Evolutionary conservation across 2,329 filamentous ascomycete genomes (phyloP).

Genomic region (Beauveria asiatica): DNA sequence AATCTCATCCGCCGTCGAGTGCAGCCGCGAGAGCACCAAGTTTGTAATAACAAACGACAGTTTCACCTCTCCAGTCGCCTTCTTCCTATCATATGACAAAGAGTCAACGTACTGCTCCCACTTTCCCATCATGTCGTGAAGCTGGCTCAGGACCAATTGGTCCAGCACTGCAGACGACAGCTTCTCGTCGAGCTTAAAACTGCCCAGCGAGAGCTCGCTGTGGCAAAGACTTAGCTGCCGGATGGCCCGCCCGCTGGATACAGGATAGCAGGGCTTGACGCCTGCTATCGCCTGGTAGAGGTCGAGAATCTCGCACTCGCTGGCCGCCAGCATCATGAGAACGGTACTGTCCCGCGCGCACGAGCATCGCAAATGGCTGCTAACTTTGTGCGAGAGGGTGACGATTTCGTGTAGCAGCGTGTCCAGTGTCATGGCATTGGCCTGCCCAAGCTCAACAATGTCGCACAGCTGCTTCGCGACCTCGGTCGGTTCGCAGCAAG

Average conservation of each 20-base stretch:
- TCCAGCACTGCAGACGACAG: not conserved
- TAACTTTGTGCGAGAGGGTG: not conserved
- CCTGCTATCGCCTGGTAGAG: not conserved
- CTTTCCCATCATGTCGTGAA: not conserved
- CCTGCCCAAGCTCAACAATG: not conserved
- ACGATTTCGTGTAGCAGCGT: not conserved
- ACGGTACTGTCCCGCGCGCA: not conserved
- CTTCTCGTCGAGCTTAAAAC: not conserved
- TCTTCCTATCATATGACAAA: not conserved
- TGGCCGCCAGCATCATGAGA: not conserved
- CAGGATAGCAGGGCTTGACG: not conserved
- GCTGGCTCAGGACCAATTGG: not conserved
- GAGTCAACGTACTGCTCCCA: not conserved
- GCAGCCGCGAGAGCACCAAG: not conserved
- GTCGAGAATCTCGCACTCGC: not conserved
- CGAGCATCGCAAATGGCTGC: not conserved
- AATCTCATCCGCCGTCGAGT: not conserved
- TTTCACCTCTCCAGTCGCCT: not conserved
- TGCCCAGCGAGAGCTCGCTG: not conserved
- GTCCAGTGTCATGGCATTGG: not conserved
- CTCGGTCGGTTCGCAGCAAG: not conserved
- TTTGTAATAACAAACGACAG: not conserved
- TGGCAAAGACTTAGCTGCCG: not conserved
- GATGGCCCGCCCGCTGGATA: not conserved
- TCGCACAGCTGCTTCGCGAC: not conserved